A percentile compares a stretch with the other conserved stretches of the same genome.
phyloP scores from a whole-genome alignment of 2,329 filamentous ascomycete genomes.

The Fonsecaea multimorphosa region DNA sequence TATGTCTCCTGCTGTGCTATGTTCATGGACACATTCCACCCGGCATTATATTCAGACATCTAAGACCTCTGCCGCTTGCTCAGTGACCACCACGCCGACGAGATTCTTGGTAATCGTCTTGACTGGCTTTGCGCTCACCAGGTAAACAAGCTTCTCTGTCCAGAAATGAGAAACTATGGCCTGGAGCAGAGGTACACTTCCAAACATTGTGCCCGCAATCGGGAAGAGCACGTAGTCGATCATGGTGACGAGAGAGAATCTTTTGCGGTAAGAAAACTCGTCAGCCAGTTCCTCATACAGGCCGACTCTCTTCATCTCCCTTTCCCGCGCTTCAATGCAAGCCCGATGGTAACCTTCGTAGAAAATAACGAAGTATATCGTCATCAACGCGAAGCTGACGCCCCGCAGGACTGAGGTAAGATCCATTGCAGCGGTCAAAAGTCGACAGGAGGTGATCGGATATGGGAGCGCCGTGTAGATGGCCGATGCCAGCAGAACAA shows the following conservation, averaged over 20 bases:
- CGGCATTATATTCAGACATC: conserved; percentile 7
- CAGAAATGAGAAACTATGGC: conserved; percentile 74
- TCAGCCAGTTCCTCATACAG: conserved; percentile 65
- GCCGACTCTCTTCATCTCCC: conserved; percentile 70
- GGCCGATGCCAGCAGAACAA: conserved; percentile 67
- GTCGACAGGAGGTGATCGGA: conserved; percentile 56
- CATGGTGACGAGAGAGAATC: conserved; percentile 64
- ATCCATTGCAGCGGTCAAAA: conserved; percentile 64
- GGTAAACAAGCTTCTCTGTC: conserved; percentile 71
- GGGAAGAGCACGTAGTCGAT: conserved; percentile 71
- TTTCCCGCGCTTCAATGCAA: conserved; percentile 65
- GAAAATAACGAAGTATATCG: conserved; percentile 64
- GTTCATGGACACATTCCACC: background rate
- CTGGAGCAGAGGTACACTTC: conserved; percentile 70
- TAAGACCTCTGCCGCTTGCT: background rate
- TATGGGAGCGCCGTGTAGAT: conserved; percentile 63
- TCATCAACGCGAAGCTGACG: conserved; percentile 67
- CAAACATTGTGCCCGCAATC: conserved; percentile 70
- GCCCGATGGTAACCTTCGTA: conserved; percentile 72
- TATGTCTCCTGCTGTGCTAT: background rate
- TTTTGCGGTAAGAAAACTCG: conserved; percentile 65
- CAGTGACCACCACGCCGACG: background rate
- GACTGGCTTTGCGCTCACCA: conserved; percentile 71
- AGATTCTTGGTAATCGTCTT: conserved; percentile 12
- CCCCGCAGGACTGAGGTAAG: conserved; percentile 67